Evolutionary conservation across 306 rosid genomes (phyloP).

Genomic region (Phaseolus lunatus): DNA sequence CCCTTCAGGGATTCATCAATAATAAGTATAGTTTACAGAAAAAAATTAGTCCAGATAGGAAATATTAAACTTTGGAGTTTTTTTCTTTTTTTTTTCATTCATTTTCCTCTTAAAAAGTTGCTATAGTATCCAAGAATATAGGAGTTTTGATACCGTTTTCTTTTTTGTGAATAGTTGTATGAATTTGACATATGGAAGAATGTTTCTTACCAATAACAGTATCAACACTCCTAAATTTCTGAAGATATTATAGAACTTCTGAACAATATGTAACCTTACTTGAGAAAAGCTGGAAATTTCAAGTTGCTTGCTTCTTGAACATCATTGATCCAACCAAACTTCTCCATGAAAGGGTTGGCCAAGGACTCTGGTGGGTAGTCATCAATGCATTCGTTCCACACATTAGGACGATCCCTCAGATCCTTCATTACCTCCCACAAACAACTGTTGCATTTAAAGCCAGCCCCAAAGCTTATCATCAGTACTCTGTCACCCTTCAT

Average conservation of each 20-base stretch:
- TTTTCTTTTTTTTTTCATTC: neutral
- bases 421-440: slow-evolving; percentile 84
- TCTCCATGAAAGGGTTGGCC: slow-evolving; percentile 84
- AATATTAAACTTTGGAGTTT: neutral
- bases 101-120: neutral
- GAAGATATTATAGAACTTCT: neutral
- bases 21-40: slow-evolving; percentile 44
- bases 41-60: slow-evolving; percentile 26
- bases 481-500: slow-evolving; percentile 66
- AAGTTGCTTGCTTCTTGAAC: slow-evolving; percentile 65
- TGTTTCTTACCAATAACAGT: neutral
- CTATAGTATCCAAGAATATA: neutral
- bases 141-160: neutral
- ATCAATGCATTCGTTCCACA: slow-evolving; percentile 77
- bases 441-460: slow-evolving; percentile 95
- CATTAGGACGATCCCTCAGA: slow-evolving; percentile 55
- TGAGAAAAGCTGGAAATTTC: slow-evolving; percentile 36
- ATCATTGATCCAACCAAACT: slow-evolving; percentile 77
- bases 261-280: neutral
- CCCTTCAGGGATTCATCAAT: slow-evolving; percentile 38
- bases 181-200: neutral
- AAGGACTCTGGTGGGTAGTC: slow-evolving; percentile 73
- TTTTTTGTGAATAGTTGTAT: neutral
- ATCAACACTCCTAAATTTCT: neutral
- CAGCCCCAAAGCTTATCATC: slow-evolving; percentile 98